Evolutionary conservation across 2,329 filamentous ascomycete genomes (phyloP), one percentile per base, ranked within the genome.

Genomic region (Macrophomina tecta): DNA sequence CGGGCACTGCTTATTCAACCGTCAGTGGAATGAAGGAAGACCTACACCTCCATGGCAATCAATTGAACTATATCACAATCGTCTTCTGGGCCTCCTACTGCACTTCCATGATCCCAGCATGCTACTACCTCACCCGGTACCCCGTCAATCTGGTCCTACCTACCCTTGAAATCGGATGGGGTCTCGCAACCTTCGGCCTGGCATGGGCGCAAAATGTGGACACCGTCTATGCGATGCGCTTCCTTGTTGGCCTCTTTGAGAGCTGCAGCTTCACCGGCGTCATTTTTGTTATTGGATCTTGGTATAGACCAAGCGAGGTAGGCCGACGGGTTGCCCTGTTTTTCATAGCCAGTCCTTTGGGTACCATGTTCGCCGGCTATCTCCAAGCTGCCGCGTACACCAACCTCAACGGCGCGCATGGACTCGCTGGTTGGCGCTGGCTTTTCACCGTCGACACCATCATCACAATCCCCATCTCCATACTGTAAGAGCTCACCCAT

Each of bases 81-180:
- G 65, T 69, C 2, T 70, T 74, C 52, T 80, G 78, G 78, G 76
- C 76, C 2, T 78, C 78, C 0, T 81, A 81, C 67, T 81, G 78
- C 69, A 74, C 73, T 3, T 77, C 77, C 46, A 80, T 81, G 77
- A 79, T 80, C 51, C 78, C 79, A 9, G 77, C 78, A 5, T 77
- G 78, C 68, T 80, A 80, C 68, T 76, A 73, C 65, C 69, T 80
- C 7, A 80, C 79, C 1, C 68, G 70, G 30, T 71, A 67, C 16
- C 69, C 68, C 3, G 69, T 72, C 49, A 74, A 74, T 53, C 67
- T 73, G 14, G 69, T 71, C 18, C 45, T 73, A 2, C 70, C 72
- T 14, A 68, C 67, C 2, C 62, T 74, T 7, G 73, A 73, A 49
- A 62, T 72, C 5, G 70, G 69, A 32, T 72, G 72, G 73, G 72